A percentile compares a stretch with the other conserved stretches of the same genome.
These are phyloP conservation scores for Coemansia sp. DNA, from an alignment of 192 early-diverging fungal genomes.

Conservation along the genomic window DNA sequence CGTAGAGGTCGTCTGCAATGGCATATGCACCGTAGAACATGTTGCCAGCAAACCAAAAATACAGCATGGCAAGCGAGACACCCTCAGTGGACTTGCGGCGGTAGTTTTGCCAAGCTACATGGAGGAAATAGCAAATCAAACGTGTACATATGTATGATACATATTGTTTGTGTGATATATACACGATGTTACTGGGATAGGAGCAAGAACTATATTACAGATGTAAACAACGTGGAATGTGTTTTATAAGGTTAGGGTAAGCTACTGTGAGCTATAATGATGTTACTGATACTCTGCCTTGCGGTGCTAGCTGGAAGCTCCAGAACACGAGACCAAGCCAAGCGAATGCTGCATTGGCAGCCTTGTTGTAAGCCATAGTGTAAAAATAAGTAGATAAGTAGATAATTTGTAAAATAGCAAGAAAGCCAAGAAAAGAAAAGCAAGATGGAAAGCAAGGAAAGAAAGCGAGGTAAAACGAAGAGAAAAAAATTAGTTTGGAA, in stretches of 20 bases:
- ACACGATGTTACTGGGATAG: too few species aligned
- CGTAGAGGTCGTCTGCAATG: conserved; percentile 25
- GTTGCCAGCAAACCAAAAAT: conserved; percentile 40
- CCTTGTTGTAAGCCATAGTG: conserved; percentile 42
- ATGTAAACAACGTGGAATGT: too few species aligned
- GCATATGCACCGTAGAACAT: conserved; percentile 47
- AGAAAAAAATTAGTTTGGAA: background rate
- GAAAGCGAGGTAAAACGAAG: background rate
- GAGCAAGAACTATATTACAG: too few species aligned
- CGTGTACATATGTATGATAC: too few species aligned
- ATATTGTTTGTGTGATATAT: too few species aligned
- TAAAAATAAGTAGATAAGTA: background rate
- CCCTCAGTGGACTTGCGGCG: conserved; percentile 46
- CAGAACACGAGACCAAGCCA: conserved; percentile 49
- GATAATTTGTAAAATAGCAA: background rate
- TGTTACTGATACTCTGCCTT: conserved; percentile 47
- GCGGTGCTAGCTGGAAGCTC: conserved; percentile 51
- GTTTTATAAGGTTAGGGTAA: too few species aligned
- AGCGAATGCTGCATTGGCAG: conserved; percentile 35
- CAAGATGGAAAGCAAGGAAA: too few species aligned
- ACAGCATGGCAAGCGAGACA: conserved; percentile 43
- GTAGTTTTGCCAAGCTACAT: conserved; percentile 51
- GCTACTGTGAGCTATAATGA: too few species aligned
- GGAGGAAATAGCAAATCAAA: background rate
- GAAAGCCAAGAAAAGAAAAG: background rate